Percentiles rank a stretch among this genome's conserved stretches.
phyloP scores from a whole-genome alignment of 768 basidiomycete species.

The Leccinum aurantiacum region DNA sequence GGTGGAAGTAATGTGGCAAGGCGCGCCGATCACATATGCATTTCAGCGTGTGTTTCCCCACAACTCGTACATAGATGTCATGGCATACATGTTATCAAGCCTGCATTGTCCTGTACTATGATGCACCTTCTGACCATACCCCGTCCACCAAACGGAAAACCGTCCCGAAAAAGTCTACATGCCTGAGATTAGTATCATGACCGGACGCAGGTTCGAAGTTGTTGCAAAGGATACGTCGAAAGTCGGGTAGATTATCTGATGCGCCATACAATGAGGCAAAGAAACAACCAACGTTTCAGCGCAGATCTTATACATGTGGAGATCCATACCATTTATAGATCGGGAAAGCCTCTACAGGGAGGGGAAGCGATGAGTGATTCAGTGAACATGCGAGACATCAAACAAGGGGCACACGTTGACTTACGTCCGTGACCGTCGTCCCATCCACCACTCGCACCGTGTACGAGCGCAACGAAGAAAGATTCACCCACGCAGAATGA shows the following conservation, averaged over 20 bases:
- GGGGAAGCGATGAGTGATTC: not conserved
- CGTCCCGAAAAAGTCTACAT: not conserved
- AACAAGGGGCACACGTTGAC: not conserved
- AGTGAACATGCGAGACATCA: not conserved
- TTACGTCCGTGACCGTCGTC: not conserved
- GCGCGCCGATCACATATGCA: too few species aligned
- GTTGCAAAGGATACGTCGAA: constrained; percentile 1
- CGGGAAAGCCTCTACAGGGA: not conserved
- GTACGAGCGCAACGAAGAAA: not conserved
- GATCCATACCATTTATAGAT: not conserved
- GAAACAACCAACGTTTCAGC: not conserved
- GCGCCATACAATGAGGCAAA: not conserved
- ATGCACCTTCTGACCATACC: constrained; percentile 4
- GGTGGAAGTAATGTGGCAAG: too few species aligned
- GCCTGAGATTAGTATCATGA: not conserved
- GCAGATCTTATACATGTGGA: not conserved
- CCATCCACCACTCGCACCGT: not conserved
- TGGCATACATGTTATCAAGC: too few species aligned
- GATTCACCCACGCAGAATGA: not conserved
- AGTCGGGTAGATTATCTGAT: not conserved
- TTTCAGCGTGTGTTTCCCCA: too few species aligned
- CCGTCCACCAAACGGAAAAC: constrained; percentile 4
- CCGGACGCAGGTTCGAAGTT: not conserved
- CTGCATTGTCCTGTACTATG: not conserved
- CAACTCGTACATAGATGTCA: too few species aligned